phyloP scores from a whole-genome alignment of 192 early-diverging fungal genomes.

The Mortierella claussenii region DNA sequence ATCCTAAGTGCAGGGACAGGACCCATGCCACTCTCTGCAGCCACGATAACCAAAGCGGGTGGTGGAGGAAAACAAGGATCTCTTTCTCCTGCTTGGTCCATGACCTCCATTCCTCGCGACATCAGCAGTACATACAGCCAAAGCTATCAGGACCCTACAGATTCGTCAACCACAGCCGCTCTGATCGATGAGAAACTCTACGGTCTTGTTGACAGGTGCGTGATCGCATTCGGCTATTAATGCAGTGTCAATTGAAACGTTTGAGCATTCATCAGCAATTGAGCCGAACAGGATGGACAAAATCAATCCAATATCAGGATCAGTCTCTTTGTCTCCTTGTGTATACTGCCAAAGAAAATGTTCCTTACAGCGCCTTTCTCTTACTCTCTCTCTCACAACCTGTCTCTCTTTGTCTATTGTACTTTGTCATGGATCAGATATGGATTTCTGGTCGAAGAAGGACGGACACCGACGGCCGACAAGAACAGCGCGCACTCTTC shows the following conservation, averaged over 20 bases:
- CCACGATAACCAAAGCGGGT: background rate
- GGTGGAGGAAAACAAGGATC: constrained; percentile 12
- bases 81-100: constrained; percentile 48
- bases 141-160: background rate
- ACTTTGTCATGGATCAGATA: too few species aligned
- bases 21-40: background rate
- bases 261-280: too few species aligned
- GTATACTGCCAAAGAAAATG: too few species aligned
- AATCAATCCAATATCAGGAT: too few species aligned
- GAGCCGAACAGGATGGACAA: too few species aligned
- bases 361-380: too few species aligned
- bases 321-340: too few species aligned
- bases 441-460: constrained; percentile 50
- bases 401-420: too few species aligned
- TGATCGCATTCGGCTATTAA: too few species aligned
- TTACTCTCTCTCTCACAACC: background rate
- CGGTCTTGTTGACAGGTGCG: constrained; percentile 46
- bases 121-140: constrained; percentile 35
- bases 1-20: constrained; percentile 22
- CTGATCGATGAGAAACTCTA: constrained; percentile 40
- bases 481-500: constrained; percentile 13
- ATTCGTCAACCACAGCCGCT: background rate
- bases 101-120: constrained; percentile 51
- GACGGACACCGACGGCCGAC: constrained; percentile 40
- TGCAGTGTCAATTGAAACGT: too few species aligned